Conservation (phyloP, 1,284 basidiomycete genomes). For the Rhodotorula mucilaginosa region DNA sequence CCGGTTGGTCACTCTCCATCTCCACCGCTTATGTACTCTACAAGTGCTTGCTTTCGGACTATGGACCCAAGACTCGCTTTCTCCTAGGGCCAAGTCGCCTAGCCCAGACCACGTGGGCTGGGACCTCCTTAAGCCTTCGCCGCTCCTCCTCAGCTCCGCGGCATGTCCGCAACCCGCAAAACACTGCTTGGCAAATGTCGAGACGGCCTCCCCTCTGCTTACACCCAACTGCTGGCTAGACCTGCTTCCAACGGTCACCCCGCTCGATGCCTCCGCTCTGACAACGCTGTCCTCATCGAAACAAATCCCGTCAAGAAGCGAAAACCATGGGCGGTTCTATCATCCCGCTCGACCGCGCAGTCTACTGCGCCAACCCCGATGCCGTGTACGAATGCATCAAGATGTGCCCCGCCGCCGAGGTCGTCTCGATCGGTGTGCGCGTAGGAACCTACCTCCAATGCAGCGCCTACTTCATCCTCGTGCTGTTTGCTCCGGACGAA, state of each 20-base stretch:
- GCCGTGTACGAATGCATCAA: slow-evolving; percentile 19
- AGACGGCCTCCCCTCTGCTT: too few species aligned
- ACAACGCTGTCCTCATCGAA: not conserved
- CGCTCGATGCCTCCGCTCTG: not conserved
- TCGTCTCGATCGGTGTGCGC: slow-evolving; percentile 24
- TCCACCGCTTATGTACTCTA: too few species aligned
- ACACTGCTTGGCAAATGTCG: too few species aligned
- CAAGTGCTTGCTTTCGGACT: too few species aligned
- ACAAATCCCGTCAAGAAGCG: not conserved
- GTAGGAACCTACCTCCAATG: slow-evolving; percentile 28
- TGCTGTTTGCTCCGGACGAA: slow-evolving; percentile 34
- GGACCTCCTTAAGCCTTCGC: too few species aligned
- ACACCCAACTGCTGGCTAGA: not conserved
- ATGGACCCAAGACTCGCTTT: too few species aligned
- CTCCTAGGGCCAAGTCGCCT: too few species aligned
- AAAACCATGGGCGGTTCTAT: slow-evolving; percentile 9
- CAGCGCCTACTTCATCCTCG: slow-evolving; percentile 28
- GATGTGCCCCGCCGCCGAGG: slow-evolving; percentile 25
- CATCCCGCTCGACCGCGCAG: slow-evolving; percentile 18
- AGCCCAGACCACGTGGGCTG: too few species aligned
- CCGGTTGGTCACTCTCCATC: not conserved
- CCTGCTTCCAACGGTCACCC: not conserved
- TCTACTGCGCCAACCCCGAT: slow-evolving; percentile 35
- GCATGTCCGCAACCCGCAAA: too few species aligned
- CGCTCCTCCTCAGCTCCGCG: too few species aligned